Conservation (phyloP, 2,329 filamentous ascomycete species). For the Fonsecaea monophora region DNA sequence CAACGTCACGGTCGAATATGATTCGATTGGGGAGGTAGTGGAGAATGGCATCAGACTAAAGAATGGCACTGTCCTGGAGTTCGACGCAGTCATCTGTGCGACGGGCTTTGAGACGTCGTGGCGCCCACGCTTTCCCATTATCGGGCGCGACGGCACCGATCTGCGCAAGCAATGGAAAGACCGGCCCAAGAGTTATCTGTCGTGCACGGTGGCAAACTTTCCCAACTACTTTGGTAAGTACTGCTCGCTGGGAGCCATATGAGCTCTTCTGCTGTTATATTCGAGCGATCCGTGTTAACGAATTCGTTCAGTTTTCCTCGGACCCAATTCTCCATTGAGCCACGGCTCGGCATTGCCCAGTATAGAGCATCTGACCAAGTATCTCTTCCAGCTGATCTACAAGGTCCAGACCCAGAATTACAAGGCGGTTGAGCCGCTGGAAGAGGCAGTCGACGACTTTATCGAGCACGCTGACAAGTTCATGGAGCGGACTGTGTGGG, state of each 20-base stretch:
- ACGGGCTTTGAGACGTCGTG: constrained; percentile 51
- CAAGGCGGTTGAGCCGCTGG: constrained; percentile 46
- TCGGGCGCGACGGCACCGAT: constrained; percentile 42
- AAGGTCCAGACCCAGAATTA: constrained; percentile 52
- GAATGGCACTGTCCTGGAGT: constrained; percentile 42
- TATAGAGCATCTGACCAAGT: constrained; percentile 48
- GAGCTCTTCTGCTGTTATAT: neutral
- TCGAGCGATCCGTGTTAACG: constrained; percentile 19
- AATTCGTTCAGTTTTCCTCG: constrained; percentile 38
- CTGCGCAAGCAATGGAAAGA: constrained; percentile 43
- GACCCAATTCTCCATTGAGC: constrained; percentile 48
- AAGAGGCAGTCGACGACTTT: constrained; percentile 44
- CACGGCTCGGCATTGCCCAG: constrained; percentile 54
- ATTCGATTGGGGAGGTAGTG: constrained; percentile 52
- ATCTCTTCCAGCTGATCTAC: constrained; percentile 48
- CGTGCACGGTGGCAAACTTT: constrained; percentile 38
- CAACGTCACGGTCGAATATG: constrained; percentile 59
- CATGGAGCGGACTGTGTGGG: constrained; percentile 59
- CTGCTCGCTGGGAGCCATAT: neutral
- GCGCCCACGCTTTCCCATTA: constrained; percentile 45
- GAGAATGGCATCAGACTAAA: constrained; percentile 48
- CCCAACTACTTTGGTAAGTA: constrained; percentile 44
- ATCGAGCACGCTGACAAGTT: constrained; percentile 51
- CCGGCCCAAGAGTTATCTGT: constrained; percentile 42
- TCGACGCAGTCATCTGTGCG: constrained; percentile 47